These are phyloP conservation scores for Globisporangium middletonii DNA, from an alignment of 352 stramenopile species.

Conservation along the genomic window DNA sequence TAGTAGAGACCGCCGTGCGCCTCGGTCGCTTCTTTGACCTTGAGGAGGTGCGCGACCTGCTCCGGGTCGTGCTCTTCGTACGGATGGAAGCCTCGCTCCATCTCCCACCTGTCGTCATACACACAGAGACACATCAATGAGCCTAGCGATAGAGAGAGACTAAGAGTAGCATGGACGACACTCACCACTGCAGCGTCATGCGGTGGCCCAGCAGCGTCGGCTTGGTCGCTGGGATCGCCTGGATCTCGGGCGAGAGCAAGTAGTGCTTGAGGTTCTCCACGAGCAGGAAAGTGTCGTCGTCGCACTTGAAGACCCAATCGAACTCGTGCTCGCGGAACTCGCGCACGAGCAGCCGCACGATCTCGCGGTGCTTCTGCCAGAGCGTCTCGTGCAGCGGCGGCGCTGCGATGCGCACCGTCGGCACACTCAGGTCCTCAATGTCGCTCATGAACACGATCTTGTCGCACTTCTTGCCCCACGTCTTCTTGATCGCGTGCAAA, in stretches of 20 bases:
- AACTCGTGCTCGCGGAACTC: constrained; percentile 63
- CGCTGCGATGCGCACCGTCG: constrained; percentile 56
- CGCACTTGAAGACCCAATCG: constrained; percentile 86
- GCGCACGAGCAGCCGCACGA: constrained; percentile 59
- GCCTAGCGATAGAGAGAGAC: neutral
- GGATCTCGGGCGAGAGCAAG: constrained; percentile 45
- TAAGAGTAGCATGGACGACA: neutral
- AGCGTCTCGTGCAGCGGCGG: constrained; percentile 67
- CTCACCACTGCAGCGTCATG: constrained; percentile 81
- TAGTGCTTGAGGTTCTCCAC: constrained; percentile 84
- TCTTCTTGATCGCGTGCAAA: constrained; percentile 59
- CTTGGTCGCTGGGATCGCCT: constrained; percentile 20
- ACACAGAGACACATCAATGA: neutral
- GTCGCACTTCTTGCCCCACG: constrained; percentile 77
- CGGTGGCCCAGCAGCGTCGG: constrained; percentile 71
- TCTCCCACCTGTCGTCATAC: constrained; percentile 42
- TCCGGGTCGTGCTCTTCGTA: constrained; percentile 60
- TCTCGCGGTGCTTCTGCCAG: constrained; percentile 84
- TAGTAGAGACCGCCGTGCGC: constrained; percentile 69
- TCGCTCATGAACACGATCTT: constrained; percentile 89
- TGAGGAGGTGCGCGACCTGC: constrained; percentile 41
- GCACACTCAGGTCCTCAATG: constrained; percentile 48
- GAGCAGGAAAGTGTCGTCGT: constrained; percentile 84
- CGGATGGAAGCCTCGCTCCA: constrained; percentile 63
- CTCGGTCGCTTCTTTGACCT: constrained; percentile 41